A percentile compares a stretch with the other conserved stretches of the same genome.
These are phyloP conservation scores for Tulasnella sp. DNA, from an alignment of 768 basidiomycete species.

Conservation along the genomic window DNA sequence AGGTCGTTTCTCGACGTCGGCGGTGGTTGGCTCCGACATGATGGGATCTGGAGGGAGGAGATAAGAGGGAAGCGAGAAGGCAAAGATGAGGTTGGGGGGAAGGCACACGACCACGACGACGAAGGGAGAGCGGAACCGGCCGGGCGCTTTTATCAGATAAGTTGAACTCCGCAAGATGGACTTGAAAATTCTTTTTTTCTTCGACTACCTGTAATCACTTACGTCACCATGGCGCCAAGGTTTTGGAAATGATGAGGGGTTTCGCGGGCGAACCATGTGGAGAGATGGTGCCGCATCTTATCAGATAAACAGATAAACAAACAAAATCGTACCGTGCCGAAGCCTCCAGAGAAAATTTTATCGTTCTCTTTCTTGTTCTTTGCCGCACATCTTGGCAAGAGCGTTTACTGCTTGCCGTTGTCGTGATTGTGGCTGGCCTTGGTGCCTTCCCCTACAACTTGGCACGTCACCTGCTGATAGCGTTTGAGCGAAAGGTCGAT, in stretches of 20 bases:
- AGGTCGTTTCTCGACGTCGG: background rate
- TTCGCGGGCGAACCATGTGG: background rate
- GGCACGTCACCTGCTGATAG: background rate
- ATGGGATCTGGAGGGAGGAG: background rate
- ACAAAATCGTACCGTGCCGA: background rate
- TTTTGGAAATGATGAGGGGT: background rate
- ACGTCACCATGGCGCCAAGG: background rate
- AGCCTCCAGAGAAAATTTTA: background rate
- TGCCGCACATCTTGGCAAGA: background rate
- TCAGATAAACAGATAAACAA: conserved; percentile 1
- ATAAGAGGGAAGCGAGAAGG: too few species aligned
- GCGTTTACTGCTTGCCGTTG: background rate
- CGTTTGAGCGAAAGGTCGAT: background rate
- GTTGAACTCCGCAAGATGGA: background rate
- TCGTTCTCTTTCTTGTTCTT: background rate
- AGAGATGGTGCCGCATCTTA: conserved; percentile 2
- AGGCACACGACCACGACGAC: background rate
- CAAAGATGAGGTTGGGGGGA: background rate
- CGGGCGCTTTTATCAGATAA: conserved; percentile 1
- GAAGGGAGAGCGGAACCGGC: background rate
- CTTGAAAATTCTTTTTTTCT: background rate
- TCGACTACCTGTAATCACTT: background rate
- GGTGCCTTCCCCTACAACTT: background rate
- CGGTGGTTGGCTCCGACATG: background rate
- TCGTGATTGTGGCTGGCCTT: background rate